Conservation (phyloP, 2,329 filamentous ascomycete species). For the Coleophoma cylindrospora region DNA sequence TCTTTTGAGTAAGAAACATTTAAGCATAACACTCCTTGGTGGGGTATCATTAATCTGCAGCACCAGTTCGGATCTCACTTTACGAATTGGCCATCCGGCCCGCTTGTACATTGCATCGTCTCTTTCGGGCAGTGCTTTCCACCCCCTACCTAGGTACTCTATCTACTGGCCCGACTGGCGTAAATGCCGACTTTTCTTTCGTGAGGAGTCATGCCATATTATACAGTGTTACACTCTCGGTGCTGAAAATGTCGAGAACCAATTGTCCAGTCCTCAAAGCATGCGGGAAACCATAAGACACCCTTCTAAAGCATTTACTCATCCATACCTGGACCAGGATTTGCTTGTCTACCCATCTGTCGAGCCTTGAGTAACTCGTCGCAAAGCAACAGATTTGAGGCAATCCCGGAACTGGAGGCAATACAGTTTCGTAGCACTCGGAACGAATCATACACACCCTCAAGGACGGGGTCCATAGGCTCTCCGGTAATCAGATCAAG, state of each 20-base stretch:
- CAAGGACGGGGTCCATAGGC: conserved; percentile 90
- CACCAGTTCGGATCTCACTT: no score
- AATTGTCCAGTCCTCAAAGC: background rate
- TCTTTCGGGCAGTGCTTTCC: no score
- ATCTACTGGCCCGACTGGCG: no score
- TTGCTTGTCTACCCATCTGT: conserved; percentile 75
- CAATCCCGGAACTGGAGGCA: conserved; percentile 90
- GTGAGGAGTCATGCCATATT: background rate
- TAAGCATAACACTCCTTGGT: background rate
- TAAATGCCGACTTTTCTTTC: background rate
- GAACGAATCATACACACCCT: conserved; percentile 95
- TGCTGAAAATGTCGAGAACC: background rate
- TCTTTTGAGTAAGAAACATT: background rate
- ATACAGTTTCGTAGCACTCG: conserved; percentile 90
- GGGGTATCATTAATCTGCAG: no score
- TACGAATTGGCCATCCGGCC: no score
- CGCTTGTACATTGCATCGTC: no score
- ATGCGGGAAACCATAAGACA: background rate
- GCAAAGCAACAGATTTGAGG: conserved; percentile 89
- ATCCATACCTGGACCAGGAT: conserved; percentile 61
- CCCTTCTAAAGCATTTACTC: conserved; percentile 24
- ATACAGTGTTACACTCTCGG: conserved; percentile 1
- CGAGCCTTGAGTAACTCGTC: conserved; percentile 97
- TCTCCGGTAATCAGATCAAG: conserved; percentile 82
- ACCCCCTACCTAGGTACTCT: no score